Base-by-base conservation (phyloP, 2,329 filamentous ascomycete genomes). In the Fusarium mangiferae region DNA sequence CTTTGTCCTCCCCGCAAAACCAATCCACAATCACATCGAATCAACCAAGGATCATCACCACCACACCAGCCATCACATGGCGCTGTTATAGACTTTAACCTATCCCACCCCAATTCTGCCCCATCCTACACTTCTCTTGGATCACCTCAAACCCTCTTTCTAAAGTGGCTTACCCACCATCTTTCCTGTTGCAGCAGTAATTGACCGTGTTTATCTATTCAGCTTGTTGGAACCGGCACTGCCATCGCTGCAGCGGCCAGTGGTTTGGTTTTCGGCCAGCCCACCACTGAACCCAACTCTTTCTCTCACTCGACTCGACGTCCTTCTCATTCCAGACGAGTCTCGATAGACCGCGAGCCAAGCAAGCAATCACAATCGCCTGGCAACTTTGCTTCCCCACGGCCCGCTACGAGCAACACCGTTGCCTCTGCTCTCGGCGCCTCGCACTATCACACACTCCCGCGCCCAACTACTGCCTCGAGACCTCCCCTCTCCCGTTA, bases 201-300 rank as follows among this genome's bases (percentile, higher is more conserved):
- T 74, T 78, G 62, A 73, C 69, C 68, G 67, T 56, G 60, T 70
- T 69, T 67, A 67, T 70, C 62, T 72, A 52, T 59, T 60, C 68
- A 91, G 89, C 88, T 91, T 77, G 87, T 90, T 82, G 89, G 88
- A 81, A 87, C 89, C 76, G 88, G 89, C 81, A 89, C 88, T 82
- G 88, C 88, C 74, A 87, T 90, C 80, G 89, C 89, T 82, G 88
- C 88, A 78, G 89, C 89, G 76, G 85, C 88, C 81, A 86, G 85
- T 76, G 89, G 89, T 76, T 82, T 91, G 71, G 87, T 88, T 74
- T 90, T 91, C 81, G 89, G 87, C 75, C 87, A 90, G 80, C 82
- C 86, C 49, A 78, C 86, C 49, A 79, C 82, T 75, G 86, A 88
- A 75, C 77, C 83, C 70, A 81, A 79, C 49, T 78, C 75, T 45